Base-by-base conservation (phyloP, 257 asterid genomes). In the Solanum tacnaense region DNA sequence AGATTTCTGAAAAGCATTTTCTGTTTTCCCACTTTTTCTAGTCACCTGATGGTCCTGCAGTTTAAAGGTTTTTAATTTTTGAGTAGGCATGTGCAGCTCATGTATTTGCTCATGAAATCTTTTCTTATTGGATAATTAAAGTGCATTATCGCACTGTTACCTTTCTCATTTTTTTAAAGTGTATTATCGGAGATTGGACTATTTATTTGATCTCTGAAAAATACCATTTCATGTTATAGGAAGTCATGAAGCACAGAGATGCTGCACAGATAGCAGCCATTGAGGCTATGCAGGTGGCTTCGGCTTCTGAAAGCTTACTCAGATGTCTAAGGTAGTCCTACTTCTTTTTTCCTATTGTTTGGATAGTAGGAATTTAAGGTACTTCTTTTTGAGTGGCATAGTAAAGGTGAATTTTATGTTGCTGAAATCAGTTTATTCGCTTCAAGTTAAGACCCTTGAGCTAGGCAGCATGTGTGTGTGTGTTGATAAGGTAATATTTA, bases 241-340 rank as follows among this genome's bases (percentile, higher is more conserved):
- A 97, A 88, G 95, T 96, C 39, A 79, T 95, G 90, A 97, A 90
- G 95, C 93, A 95, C 90, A 94, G 99, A 92, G 98, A 94, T 87
- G 91, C 98, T 31, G 98, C 99, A 25, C 98, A 96, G 92, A 89
- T 94, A 31, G 98, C 99, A 88, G 99, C 99, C 56, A 93, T 93
- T 87, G 99, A 96, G 91, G 99, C 99, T 87, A 93, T 96, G 92
- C 97, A 94, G 90, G 99, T 95, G 91, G 99, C 98, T 90, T 94
- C 98, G 10, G 90, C 94, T 62, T 94, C 98, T 1, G 99, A 97
- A 91, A 93, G 93, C 87, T 92, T 97, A 84, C 99, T 97, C 89
- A 94, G 93, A 83, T 97, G 99, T 90, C 90, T 97, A 90, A 96
- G 98, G 99, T 97, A 94, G 75, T 87, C 91, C 86, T 73, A 9